Evolutionary conservation across 106 monocot genomes (phyloP).

Genomic region (Dioscorea zingiberensis): DNA sequence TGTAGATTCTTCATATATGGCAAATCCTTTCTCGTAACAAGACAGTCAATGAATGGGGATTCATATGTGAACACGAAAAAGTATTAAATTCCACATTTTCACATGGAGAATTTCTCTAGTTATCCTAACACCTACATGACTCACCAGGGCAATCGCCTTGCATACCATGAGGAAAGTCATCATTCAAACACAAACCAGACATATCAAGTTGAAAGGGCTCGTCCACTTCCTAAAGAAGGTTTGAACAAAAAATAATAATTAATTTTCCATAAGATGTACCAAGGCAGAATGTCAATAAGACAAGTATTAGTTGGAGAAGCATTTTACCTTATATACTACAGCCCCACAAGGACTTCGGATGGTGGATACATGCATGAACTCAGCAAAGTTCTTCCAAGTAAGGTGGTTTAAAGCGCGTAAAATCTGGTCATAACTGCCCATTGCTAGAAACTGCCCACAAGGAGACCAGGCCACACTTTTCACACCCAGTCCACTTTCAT

Average conservation of each 20-base stretch:
- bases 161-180: constrained; percentile 38
- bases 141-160: constrained; percentile 52
- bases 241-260: constrained; percentile 4
- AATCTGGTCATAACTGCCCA: constrained; percentile 95
- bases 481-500: constrained; percentile 94
- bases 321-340: constrained; percentile 61
- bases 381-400: constrained; percentile 92
- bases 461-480: constrained; percentile 95
- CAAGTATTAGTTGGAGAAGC: too few relatives aligned
- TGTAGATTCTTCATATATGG: too few relatives aligned
- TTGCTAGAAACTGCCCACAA: constrained; percentile 92
- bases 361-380: constrained; percentile 57
- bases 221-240: constrained; percentile 72
- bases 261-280: too few relatives aligned
- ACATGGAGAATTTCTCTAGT: too few relatives aligned
- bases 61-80: too few relatives aligned
- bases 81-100: too few relatives aligned
- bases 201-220: constrained; percentile 80
- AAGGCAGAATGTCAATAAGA: too few relatives aligned
- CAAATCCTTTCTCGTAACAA: too few relatives aligned
- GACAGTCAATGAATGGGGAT: too few relatives aligned
- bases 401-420: constrained; percentile 76
- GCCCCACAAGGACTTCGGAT: constrained; percentile 68
- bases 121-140: neutral
- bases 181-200: constrained; percentile 62